Percentiles rank a stretch among this genome's conserved stretches.
Conservation (phyloP, 495 filamentous ascomycete genomes). For the Neurospora sp. region DNA sequence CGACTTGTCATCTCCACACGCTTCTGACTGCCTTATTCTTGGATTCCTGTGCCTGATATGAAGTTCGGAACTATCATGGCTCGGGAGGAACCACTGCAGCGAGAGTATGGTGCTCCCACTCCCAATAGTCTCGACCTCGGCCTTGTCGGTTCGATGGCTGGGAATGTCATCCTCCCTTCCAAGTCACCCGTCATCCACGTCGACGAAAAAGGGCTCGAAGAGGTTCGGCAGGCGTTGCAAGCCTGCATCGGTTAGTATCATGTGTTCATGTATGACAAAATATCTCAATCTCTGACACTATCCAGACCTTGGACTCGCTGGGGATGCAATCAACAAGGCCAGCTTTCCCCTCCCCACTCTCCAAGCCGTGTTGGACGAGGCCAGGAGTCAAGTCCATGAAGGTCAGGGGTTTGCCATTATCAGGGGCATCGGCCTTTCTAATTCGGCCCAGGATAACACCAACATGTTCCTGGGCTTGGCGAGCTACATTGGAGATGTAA, state of each 20-base stretch:
- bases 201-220: not conserved
- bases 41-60: not conserved
- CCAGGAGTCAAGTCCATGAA: conserved; percentile 25
- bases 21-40: not conserved
- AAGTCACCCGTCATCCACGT: conserved; percentile 4
- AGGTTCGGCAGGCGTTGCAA: conserved; percentile 8
- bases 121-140: not conserved
- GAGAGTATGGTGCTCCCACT: not conserved
- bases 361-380: conserved; percentile 18
- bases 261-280: not conserved
- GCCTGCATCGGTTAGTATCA: conserved; percentile 27
- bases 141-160: conserved; percentile 5
- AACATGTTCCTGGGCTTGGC: conserved; percentile 40
- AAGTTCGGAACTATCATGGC: not conserved
- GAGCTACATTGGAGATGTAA: conserved; percentile 38
- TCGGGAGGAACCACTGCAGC: not conserved
- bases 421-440: conserved; percentile 28
- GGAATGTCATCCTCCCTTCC: not conserved
- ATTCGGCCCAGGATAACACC: conserved; percentile 35
- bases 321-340: conserved; percentile 22
- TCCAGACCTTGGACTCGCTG: conserved; percentile 26
- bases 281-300: conserved; percentile 1
- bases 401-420: conserved; percentile 41
- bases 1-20: not conserved
- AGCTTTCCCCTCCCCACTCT: conserved; percentile 33